Base-by-base conservation (phyloP, 73 alveolate species). In the Paramecium sonneborni region DNA sequence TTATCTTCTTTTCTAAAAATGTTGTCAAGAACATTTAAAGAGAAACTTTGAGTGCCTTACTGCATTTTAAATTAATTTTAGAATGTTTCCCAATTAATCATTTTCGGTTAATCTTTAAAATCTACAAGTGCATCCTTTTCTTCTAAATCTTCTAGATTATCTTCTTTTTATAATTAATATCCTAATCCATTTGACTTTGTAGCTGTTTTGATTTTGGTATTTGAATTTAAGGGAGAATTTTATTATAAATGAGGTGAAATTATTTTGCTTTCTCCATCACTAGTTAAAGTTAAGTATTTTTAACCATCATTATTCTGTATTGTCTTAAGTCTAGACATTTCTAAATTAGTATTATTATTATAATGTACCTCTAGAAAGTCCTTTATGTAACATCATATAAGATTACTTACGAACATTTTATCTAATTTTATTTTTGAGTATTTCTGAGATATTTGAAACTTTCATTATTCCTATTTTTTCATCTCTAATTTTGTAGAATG, bases 31-130 rank as follows among this genome's bases (percentile, higher is more conserved):
- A 37, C 58, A 34, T 74, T 74, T 34, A 74, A 37, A 28, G 87
- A 74, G 15, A 74, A 74, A 20, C 87, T 74, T 35, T 74, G 20
- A 23, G 87, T 37, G 10, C 87, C 87, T 74, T 74, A 74, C 26
- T 74, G 7, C 87, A 74, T 74, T 37, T 74, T 74, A 74, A 74
- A 74, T 37, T 74, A 37, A 37, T 74, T 34, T n/a, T 74, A 21
- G 32, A 74, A 74, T 6, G 68, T 39, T 18, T 74, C 87, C 87
- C 58, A 74, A 74, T 74, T 74, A 6, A 74, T 37, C 87, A 74
- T 74, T 39, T 74, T 74, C 5, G 56, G 56, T 24, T 74, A 12
- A 15, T 67, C 87, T 39, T 74, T 74, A 74, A 34, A 37, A 18
- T 74, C 87, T 1, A 74, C 56, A 9, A 74, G 6, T 11, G 58